Base-by-base conservation (phyloP, 768 basidiomycete species). In the Suillus paluster region DNA sequence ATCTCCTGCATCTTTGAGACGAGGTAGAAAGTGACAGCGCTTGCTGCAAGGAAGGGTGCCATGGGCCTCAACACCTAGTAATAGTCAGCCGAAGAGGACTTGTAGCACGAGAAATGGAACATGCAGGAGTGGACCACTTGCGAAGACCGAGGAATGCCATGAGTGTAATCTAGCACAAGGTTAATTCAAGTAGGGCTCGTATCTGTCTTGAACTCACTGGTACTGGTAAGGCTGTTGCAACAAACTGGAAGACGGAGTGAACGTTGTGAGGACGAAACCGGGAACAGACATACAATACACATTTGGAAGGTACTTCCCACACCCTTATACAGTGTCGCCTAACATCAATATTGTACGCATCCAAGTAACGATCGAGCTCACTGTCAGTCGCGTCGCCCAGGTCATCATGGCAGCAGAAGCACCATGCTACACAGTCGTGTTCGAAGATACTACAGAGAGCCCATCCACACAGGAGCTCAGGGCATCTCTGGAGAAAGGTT, bases 401-500 rank as follows among this genome's bases (percentile, higher is more conserved):
- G 17, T 48, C 30, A 60, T 56, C 33, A 74, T 74, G 72, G 64
- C 71, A n/a, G 67, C 83, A 66, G 91, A 92, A 67, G 73, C 85
- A 58, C 77, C 86, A 70, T 94, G 91, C 72, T 91, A 93, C 72
- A 94, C 92, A 10, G 78, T 94, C 64, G 84, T 94, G 52, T 86
- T 85, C 44, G 92, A 94, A 70, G 88, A 88, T 67, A 81, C 77
- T 54, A 80, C 84, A 41, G 93, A 94, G 75, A 83, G 85, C 21
- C 93, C 91, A 7, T 87, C 91, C n/a, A 84, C 86, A 2, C 84
- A 89, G 65, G 95, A 98, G 67, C 84, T 97, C 53, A 84, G 93
- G 64, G 82, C 87, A 62, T 83, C 87, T 39, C 82, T 98, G 55
- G 93, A 99, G 79, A 98, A 97, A 79, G 96, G 97, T 60, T 89